Percentiles rank a stretch among this genome's conserved stretches.
These are phyloP conservation scores for Dissophora ornata DNA, from an alignment of 192 early-diverging fungal species.

Conservation along the genomic window DNA sequence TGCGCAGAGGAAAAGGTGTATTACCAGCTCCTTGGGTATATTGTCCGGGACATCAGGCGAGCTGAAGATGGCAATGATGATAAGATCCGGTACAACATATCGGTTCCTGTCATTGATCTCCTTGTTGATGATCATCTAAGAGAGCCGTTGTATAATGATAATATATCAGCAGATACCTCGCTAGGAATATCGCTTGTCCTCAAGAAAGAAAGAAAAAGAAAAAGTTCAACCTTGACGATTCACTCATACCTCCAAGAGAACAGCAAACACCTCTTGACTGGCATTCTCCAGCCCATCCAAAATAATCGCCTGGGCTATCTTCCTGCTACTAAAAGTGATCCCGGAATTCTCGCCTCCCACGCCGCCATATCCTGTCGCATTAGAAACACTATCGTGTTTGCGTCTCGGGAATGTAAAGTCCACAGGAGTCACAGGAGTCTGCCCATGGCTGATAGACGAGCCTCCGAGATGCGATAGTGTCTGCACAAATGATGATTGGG, in stretches of 20 bases:
- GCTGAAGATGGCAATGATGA: constrained; percentile 53
- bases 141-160: too few relatives aligned
- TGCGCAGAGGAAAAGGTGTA: too few relatives aligned
- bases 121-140: constrained; percentile 55
- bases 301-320: constrained; percentile 55
- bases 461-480: constrained; percentile 4
- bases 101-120: constrained; percentile 45
- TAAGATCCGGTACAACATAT: constrained; percentile 47
- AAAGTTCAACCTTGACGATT: too few relatives aligned
- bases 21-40: constrained; percentile 58
- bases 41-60: constrained; percentile 32
- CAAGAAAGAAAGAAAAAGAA: too few relatives aligned
- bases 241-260: constrained; percentile 56
- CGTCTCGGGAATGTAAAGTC: constrained; percentile 54
- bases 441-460: constrained; percentile 3
- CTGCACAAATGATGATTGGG: constrained; percentile 5
- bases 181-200: too few relatives aligned
- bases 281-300: constrained; percentile 53
- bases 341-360: constrained; percentile 26
- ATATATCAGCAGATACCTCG: too few relatives aligned
- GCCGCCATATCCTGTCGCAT: constrained; percentile 21
- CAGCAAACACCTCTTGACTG: constrained; percentile 44
- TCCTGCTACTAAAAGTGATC: constrained; percentile 28
- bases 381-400: constrained; percentile 48
- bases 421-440: constrained; percentile 41